Conservation (phyloP, 306 rosid species). For the Alnus rubra region DNA sequence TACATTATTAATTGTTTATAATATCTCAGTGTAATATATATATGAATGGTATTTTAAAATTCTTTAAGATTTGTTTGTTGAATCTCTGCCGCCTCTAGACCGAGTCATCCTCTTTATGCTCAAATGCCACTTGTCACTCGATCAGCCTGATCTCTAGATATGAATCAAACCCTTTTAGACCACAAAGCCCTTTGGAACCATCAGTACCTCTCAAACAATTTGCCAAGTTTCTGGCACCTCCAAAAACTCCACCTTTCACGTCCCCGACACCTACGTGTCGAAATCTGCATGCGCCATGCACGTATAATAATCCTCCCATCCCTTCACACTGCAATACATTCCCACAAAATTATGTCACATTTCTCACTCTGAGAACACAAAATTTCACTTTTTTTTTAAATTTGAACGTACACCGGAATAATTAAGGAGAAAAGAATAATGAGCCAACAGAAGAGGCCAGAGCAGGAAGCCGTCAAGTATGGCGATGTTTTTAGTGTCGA, state of each 20-base stretch:
- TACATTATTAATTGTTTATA: too few relatives aligned
- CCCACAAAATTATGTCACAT: neutral
- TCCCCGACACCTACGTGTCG: constrained; percentile 11
- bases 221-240: constrained; percentile 1
- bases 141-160: neutral
- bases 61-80: too few relatives aligned
- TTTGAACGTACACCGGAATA: too few relatives aligned
- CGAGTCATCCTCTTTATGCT: constrained; percentile 1
- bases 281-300: constrained; percentile 33
- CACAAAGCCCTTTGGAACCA: constrained; percentile 9
- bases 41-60: too few relatives aligned
- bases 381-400: neutral
- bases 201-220: neutral
- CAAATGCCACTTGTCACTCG: constrained; percentile 3
- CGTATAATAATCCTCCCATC: constrained; percentile 1
- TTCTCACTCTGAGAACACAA: neutral
- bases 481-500: constrained; percentile 46
- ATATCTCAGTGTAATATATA: too few relatives aligned
- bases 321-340: neutral
- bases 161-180: neutral
- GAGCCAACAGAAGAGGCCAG: constrained; percentile 48
- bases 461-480: constrained; percentile 35
- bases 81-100: neutral
- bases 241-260: constrained; percentile 15
- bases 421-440: neutral